Evolutionary conservation across 176 grass and related monocot species (phyloP).

Genomic region (Hordeum marinum): DNA sequence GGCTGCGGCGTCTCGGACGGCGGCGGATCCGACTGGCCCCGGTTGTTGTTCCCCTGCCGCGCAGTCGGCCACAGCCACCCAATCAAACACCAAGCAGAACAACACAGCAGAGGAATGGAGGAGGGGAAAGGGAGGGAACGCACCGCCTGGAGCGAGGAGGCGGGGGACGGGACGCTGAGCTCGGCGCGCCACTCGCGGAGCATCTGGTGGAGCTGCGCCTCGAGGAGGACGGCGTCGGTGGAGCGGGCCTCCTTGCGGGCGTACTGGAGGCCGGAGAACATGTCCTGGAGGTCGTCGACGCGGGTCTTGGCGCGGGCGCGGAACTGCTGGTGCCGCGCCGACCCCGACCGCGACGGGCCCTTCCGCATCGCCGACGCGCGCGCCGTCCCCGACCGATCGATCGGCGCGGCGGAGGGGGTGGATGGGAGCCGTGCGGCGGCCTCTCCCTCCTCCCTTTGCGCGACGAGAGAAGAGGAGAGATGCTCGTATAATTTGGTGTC

Average conservation of each 20-base stretch:
- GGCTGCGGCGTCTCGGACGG: slow-evolving; percentile 58
- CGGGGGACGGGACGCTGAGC: slow-evolving; percentile 74
- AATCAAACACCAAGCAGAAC: not conserved
- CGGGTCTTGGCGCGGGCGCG: slow-evolving; percentile 78
- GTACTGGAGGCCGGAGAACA: slow-evolving; percentile 86
- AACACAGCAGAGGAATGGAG: not conserved
- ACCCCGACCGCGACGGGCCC: slow-evolving; percentile 43
- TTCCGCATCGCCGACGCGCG: slow-evolving; percentile 48
- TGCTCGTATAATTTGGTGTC: not conserved
- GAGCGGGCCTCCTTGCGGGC: slow-evolving; percentile 80
- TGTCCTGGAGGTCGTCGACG: slow-evolving; percentile 88
- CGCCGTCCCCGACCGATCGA: slow-evolving; percentile 1
- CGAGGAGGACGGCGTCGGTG: slow-evolving; percentile 68
- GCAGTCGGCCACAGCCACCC: not conserved
- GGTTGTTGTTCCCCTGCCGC: slow-evolving; percentile 49
- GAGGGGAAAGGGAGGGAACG: not conserved
- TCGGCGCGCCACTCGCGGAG: slow-evolving; percentile 92
- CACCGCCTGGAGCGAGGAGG: slow-evolving; percentile 55
- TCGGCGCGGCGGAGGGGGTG: not conserved
- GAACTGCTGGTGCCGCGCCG: slow-evolving; percentile 72
- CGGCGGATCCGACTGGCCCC: slow-evolving; percentile 51
- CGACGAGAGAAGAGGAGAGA: slow-evolving; percentile 7
- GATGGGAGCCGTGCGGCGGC: not conserved
- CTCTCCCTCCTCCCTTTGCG: not conserved
- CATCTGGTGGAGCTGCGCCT: slow-evolving; percentile 92